Evolutionary conservation across 805 yeast species (phyloP), one percentile per base, ranked within the genome.

Genomic region (Jamesozyma lodderae): DNA sequence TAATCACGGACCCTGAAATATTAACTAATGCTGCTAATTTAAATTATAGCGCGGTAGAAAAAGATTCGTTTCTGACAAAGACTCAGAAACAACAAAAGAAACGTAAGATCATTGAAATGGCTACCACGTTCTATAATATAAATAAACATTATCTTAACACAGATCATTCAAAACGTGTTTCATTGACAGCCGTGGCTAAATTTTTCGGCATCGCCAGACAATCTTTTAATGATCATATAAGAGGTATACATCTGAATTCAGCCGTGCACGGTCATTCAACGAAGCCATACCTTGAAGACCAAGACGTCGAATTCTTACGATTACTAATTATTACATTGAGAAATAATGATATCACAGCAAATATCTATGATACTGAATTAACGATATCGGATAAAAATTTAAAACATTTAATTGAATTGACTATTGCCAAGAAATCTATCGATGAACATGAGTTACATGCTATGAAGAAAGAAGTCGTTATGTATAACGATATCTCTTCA

Each of bases 141-240:
- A 43, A 43, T 21, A 20, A 15, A 14, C 16, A 22, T 13, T n/a
- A 3, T 5, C 16, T 13, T 20, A 20, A 14, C 14, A 18, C 3
- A 11, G n/a, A 17, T 2, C 8, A 22, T 11, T 10, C 31, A 11
- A 28, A 19, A 6, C 29, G 27, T 10, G 11, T 36, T 4, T 35
- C 46, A 3, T 14, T 37, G 21, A 34, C 41, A 10, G 24, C 43
- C 3, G 43, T 40, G 3, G 41, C 43, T 4, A 36, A 37, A 9
- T 43, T 22, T 30, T 43, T 43, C 21, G 36, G 40, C 16, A 43
- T 43, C 13, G 35, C 46, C 11, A 40, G 41, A 33, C 46, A 43
- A 26, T 33, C 46, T 1, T 43, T 43, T 19, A 36, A 37, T 33
- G 46, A 43, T 37, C 46, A 43, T 36, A 24, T 40, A 7, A 40